Conservation (phyloP, 805 yeast species). For the Schwanniomyces yamadae region DNA sequence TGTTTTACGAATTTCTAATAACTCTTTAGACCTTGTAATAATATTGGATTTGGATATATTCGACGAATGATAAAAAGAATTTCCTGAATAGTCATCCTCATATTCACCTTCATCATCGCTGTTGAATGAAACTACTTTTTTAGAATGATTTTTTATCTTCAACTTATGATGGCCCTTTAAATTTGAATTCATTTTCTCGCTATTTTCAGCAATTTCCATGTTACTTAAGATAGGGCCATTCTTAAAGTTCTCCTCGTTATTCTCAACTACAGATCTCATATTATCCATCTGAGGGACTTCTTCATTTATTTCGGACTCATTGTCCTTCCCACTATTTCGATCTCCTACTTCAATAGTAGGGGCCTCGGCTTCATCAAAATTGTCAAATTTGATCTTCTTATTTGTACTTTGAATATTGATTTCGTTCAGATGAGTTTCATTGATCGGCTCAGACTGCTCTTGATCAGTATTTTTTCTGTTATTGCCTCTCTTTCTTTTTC, state of each 20-base stretch:
- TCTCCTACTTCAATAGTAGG: neutral
- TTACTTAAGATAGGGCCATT: neutral
- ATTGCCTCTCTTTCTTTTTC: conserved; percentile 32
- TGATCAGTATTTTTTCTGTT: conserved; percentile 13
- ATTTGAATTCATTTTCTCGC: neutral
- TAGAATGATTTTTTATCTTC: conserved; percentile 3
- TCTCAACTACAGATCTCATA: neutral
- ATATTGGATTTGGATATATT: conserved; percentile 20
- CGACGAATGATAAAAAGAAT: conserved; percentile 2
- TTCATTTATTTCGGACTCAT: conserved; percentile 1
- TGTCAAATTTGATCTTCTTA: conserved; percentile 26
- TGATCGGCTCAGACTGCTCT: neutral
- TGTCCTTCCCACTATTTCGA: neutral
- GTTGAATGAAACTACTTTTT: conserved; percentile 32
- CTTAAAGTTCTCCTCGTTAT: neutral
- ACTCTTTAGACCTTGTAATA: conserved; percentile 38
- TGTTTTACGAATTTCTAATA: conserved; percentile 52
- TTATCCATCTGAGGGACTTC: neutral
- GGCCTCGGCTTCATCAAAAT: conserved; percentile 10
- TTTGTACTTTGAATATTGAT: conserved; percentile 13
- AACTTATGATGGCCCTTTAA: neutral
- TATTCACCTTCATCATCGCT: conserved; percentile 35
- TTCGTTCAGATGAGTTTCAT: conserved; percentile 10
- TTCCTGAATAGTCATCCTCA: conserved; percentile 14
- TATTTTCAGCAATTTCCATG: neutral